Percentiles rank a stretch among this genome's conserved stretches.
phyloP scores from a whole-genome alignment of 805 yeast genomes.

The Suhomyces prunicola region DNA sequence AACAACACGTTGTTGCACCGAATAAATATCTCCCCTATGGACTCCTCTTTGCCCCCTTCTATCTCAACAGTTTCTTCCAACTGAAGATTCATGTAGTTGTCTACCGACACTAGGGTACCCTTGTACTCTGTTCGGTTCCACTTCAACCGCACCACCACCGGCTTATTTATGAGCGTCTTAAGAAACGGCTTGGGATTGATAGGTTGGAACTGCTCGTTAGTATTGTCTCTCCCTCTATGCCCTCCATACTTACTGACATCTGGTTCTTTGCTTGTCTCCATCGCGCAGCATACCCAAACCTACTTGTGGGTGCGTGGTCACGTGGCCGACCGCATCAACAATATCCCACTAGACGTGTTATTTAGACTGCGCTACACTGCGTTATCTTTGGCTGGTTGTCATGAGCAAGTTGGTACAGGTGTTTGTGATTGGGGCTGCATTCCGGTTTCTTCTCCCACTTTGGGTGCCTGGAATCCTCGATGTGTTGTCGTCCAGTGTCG shows the following conservation, averaged over 20 bases:
- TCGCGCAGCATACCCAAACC: neutral
- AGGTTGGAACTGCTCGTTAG: conserved; percentile 45
- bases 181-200: conserved; percentile 90
- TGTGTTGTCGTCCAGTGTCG: conserved; percentile 41
- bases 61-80: conserved; percentile 54
- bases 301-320: neutral
- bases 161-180: conserved; percentile 66
- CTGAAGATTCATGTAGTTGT: conserved; percentile 89
- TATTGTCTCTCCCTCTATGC: neutral
- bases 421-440: conserved; percentile 24
- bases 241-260: neutral
- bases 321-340: neutral
- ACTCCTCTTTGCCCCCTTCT: conserved; percentile 29
- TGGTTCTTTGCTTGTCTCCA: neutral
- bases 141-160: conserved; percentile 75
- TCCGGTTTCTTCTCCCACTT: conserved; percentile 36
- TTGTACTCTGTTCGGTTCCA: conserved; percentile 88
- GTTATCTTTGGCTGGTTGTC: no score
- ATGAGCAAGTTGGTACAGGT: conserved; percentile 23
- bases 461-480: conserved; percentile 29
- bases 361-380: no score
- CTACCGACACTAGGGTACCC: conserved; percentile 76
- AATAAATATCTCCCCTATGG: conserved; percentile 26
- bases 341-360: neutral
- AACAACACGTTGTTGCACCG: conserved; percentile 29